Evolutionary conservation across 2,329 filamentous ascomycete genomes (phyloP), one percentile per base, ranked within the genome.

Genomic region (Thielaviopsis cerberus): DNA sequence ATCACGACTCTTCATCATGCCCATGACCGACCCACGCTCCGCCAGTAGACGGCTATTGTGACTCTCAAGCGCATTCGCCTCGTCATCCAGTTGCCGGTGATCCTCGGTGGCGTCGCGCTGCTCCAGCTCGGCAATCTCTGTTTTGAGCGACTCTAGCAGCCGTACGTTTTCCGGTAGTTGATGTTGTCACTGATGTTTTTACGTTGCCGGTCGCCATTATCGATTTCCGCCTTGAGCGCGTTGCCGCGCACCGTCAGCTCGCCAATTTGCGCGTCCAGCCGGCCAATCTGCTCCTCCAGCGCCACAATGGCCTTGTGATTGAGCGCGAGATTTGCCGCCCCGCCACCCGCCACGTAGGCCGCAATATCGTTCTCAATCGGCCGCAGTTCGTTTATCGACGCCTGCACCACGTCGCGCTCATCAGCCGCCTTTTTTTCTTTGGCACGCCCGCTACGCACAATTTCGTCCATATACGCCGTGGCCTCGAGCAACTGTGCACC

Each of bases 111-210:
- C 89, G 66, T 92, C 87, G 62, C 88, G 83, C 11, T 78, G 76
- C 68, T 90, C 82, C 5, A 98, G 76, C 60, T 86, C 79, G 48
- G 73, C 69, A 62, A 98, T 90, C 61, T 92, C 86, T 20, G 69
- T 68, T 57, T 79, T 73, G 6, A 96, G 77, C 3, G 73, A 73
- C 50, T 86, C 77, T 1, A 96, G 75, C 41, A 83, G 77, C 57
- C 81, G 78, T 58, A 81, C 75, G 61, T 86, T 84, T 66, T 84
- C 59, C 92, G 86, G 68, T 89, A 95, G 62, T 83, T 83, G 55
- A 97, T 73, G 65, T 98, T 98, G 67, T 97, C 89, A 23, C 76
- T 76, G 64, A 98, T 95, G 62, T 87, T 89, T 64, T 87, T 85
- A 71, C 89, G 91, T 58, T 83, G 90, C 60, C 83, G 81, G 62